Evolutionary conservation across 805 yeast species (phyloP).

Genomic region (Candida andamanensis): DNA sequence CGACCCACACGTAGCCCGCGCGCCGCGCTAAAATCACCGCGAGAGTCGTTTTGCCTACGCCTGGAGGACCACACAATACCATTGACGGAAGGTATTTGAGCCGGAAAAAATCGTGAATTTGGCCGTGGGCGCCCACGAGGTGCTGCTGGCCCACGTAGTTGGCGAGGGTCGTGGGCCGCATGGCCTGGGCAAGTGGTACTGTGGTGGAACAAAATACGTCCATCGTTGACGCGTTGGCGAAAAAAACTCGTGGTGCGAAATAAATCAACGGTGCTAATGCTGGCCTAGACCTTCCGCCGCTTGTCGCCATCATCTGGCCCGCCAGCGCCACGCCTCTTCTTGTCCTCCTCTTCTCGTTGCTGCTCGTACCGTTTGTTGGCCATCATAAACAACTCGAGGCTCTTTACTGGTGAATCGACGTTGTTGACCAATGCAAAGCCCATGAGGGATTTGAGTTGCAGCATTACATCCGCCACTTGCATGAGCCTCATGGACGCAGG

Average conservation of each 20-base stretch:
- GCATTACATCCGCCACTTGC: constrained; percentile 76
- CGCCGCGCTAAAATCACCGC: constrained; percentile 59
- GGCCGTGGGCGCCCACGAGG: constrained; percentile 61
- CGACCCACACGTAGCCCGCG: constrained; percentile 59
- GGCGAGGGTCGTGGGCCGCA: constrained; percentile 68
- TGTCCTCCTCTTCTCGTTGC: constrained; percentile 9
- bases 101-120: constrained; percentile 59
- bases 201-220: neutral
- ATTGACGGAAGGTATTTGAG: constrained; percentile 74
- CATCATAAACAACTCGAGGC: constrained; percentile 41
- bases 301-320: constrained; percentile 6
- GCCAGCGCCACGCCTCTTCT: constrained; percentile 3
- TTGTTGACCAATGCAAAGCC: constrained; percentile 45
- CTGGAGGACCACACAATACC: constrained; percentile 94
- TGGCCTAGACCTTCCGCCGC: neutral
- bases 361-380: constrained; percentile 19
- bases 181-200: constrained; percentile 13
- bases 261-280: neutral
- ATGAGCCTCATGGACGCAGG: constrained; percentile 62
- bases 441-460: constrained; percentile 63
- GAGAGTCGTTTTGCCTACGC: constrained; percentile 89
- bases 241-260: too few species aligned
- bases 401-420: constrained; percentile 49
- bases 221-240: too few species aligned
- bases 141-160: constrained; percentile 86